Conservation (phyloP, 2,329 filamentous ascomycete species). For the Cladosporium sp. region DNA sequence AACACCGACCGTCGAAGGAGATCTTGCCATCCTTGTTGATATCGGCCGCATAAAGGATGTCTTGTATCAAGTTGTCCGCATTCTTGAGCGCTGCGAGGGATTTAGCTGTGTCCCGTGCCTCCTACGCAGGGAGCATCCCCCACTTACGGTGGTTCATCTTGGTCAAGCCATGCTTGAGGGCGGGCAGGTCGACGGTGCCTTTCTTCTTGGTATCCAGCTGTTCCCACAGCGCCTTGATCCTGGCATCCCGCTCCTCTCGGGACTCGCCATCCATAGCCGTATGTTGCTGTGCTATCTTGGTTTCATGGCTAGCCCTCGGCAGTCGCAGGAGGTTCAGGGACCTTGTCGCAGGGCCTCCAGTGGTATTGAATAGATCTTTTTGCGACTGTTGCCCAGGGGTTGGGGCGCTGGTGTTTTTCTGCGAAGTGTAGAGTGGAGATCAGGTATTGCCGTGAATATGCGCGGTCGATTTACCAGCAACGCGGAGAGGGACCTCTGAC, state of each 20-base stretch:
- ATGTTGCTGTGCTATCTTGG: slow-evolving; percentile 20
- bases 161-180: slow-evolving; percentile 75
- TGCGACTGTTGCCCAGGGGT: no score
- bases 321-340: slow-evolving; percentile 1
- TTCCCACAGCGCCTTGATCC: slow-evolving; percentile 80
- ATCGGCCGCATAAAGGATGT: slow-evolving; percentile 79
- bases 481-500: slow-evolving; percentile 1
- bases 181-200: slow-evolving; percentile 79
- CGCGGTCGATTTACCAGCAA: slow-evolving; percentile 5
- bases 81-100: slow-evolving; percentile 69
- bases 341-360: slow-evolving; percentile 7
- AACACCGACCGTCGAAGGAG: slow-evolving; percentile 70
- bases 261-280: slow-evolving; percentile 66
- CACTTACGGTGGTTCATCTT: slow-evolving; percentile 86
- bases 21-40: slow-evolving; percentile 85
- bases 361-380: no score
- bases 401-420: not conserved
- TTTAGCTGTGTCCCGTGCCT: slow-evolving; percentile 15
- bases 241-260: slow-evolving; percentile 72
- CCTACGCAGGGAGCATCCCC: slow-evolving; percentile 22
- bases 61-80: slow-evolving; percentile 77
- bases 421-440: slow-evolving; percentile 5
- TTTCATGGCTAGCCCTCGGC: slow-evolving; percentile 19
- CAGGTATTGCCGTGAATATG: slow-evolving; percentile 13
- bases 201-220: slow-evolving; percentile 72